phyloP scores from a whole-genome alignment of 768 basidiomycete genomes.

The Boletus coccyginus region DNA sequence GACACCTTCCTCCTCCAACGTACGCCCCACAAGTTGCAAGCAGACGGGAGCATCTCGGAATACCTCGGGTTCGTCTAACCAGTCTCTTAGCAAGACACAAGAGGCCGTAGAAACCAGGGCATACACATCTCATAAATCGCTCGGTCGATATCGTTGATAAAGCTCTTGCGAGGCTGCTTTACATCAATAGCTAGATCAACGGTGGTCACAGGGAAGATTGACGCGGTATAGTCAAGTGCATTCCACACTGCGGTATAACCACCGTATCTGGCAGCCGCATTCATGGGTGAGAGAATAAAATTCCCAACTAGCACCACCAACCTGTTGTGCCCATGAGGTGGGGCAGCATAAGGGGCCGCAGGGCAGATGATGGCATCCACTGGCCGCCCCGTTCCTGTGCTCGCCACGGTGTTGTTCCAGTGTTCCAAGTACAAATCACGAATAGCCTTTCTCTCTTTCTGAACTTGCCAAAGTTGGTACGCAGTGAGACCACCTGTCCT shows the following conservation, averaged over 20 bases:
- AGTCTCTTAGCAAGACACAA: not conserved
- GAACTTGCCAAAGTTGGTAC: slow-evolving; percentile 67
- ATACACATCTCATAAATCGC: slow-evolving; percentile 51
- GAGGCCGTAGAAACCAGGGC: slow-evolving; percentile 18
- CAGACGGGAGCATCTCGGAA: slow-evolving; percentile 59
- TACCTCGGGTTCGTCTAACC: slow-evolving; percentile 52
- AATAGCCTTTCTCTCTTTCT: slow-evolving; percentile 44
- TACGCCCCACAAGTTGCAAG: slow-evolving; percentile 66
- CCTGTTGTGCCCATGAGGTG: slow-evolving; percentile 61
- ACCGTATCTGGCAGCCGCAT: slow-evolving; percentile 34
- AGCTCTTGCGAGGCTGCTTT: slow-evolving; percentile 43
- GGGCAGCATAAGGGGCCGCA: slow-evolving; percentile 54
- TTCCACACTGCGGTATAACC: slow-evolving; percentile 68
- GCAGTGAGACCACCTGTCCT: slow-evolving; percentile 38
- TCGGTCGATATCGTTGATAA: slow-evolving; percentile 48
- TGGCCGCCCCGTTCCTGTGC: slow-evolving; percentile 67
- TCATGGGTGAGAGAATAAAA: not conserved
- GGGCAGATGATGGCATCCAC: slow-evolving; percentile 76
- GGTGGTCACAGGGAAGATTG: slow-evolving; percentile 61
- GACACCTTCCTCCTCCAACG: slow-evolving; percentile 73
- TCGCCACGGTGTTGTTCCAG: slow-evolving; percentile 52
- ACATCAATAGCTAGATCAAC: slow-evolving; percentile 56
- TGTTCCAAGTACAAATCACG: slow-evolving; percentile 57
- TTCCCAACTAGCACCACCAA: slow-evolving; percentile 25
- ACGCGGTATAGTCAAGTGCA: slow-evolving; percentile 60